Percentiles rank a stretch among this genome's conserved stretches.
phyloP scores from a whole-genome alignment of 2,329 filamentous ascomycete genomes.

The Metarhizium robertsii region DNA sequence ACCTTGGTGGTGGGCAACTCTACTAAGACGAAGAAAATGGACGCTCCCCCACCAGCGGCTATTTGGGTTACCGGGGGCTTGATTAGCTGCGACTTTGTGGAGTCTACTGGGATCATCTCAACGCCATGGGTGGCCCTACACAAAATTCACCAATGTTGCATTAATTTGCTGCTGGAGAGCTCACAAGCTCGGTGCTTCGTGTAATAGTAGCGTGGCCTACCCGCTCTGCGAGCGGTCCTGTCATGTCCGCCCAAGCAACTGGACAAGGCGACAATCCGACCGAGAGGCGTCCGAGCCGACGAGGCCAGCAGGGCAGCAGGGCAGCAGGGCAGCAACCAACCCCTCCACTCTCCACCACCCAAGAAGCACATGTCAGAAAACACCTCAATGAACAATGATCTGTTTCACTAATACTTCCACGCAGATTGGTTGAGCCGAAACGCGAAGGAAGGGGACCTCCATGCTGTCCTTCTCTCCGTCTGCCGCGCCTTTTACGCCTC shows the following conservation, averaged over 20 bases:
- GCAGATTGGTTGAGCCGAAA: not conserved
- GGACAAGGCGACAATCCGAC: not conserved
- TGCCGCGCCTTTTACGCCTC: not conserved
- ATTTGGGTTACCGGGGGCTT: constrained; percentile 6
- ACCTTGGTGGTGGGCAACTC: constrained; percentile 1
- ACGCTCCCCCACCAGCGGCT: constrained; percentile 5
- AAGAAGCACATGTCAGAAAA: constrained; percentile 16
- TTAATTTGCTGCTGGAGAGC: not conserved
- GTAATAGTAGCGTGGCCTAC: not conserved
- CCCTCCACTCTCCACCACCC: not conserved
- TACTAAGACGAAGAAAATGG: not conserved
- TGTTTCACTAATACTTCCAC: not conserved
- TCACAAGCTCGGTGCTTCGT: not conserved
- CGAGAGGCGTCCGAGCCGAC: not conserved
- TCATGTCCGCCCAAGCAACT: not conserved
- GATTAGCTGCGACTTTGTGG: constrained; percentile 10
- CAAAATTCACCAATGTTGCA: not conserved
- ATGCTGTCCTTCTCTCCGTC: not conserved
- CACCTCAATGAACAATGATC: constrained; percentile 7
- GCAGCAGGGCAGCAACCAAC: not conserved
- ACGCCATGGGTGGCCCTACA: constrained; percentile 1
- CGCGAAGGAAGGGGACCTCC: not conserved
- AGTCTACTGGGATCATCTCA: constrained; percentile 6
- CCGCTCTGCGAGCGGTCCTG: not conserved
- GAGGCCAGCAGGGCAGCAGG: not conserved